Evolutionary conservation across 1,139 yeast genomes (phyloP).

Genomic region (Hansenula sp.): DNA sequence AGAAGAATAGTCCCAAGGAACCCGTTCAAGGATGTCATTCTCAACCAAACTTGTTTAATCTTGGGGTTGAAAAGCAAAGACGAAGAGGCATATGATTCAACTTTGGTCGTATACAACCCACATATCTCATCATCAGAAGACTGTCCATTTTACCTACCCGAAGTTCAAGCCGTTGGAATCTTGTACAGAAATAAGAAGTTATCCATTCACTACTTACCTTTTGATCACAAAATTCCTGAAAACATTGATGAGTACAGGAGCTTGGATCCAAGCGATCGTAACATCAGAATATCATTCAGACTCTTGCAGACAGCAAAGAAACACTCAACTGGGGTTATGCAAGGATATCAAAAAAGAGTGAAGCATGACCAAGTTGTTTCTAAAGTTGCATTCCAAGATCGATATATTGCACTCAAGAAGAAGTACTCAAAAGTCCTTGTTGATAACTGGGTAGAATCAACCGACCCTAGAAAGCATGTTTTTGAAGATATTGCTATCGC

Average conservation of each 20-base stretch:
- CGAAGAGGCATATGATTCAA: slow-evolving; percentile 32
- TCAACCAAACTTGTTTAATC: slow-evolving; percentile 80
- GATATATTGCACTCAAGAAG: slow-evolving; percentile 76
- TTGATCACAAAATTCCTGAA: slow-evolving; percentile 33
- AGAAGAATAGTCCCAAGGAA: slow-evolving; percentile 86
- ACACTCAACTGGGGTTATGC: slow-evolving; percentile 79
- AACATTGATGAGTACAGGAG: slow-evolving; percentile 27
- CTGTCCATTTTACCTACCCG: slow-evolving; percentile 86
- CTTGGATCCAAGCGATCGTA: slow-evolving; percentile 51
- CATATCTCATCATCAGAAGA: slow-evolving; percentile 59
- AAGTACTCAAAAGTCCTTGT: slow-evolving; percentile 75
- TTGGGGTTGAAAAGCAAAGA: slow-evolving; percentile 25
- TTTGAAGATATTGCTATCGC: slow-evolving; percentile 97
- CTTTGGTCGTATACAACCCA: slow-evolving; percentile 70
- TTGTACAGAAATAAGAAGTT: slow-evolving; percentile 38
- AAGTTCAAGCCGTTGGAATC: slow-evolving; percentile 77
- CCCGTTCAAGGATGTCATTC: slow-evolving; percentile 77
- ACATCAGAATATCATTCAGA: slow-evolving; percentile 77
- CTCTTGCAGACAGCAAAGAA: slow-evolving; percentile 75
- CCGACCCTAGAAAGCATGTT: slow-evolving; percentile 94
- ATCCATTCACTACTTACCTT: slow-evolving; percentile 82
- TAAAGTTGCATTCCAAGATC: slow-evolving; percentile 77
- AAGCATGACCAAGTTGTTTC: slow-evolving; percentile 85
- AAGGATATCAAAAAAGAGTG: slow-evolving; percentile 85
- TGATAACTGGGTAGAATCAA: slow-evolving; percentile 86